phyloP scores from a whole-genome alignment of 176 grass and related monocot species.

The Alloteropsis semialata region DNA sequence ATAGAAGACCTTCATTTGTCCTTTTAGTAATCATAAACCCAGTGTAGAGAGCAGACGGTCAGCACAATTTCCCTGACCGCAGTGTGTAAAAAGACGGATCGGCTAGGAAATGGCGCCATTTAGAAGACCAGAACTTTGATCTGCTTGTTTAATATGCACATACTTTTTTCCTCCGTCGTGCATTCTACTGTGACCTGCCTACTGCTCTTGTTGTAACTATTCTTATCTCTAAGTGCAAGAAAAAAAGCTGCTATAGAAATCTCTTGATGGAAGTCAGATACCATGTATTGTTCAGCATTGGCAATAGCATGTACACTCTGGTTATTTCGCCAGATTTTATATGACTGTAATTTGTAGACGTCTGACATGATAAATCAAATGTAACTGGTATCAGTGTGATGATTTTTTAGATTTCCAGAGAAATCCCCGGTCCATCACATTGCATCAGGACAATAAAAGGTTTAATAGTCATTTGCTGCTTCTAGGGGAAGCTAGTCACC shows the following conservation, averaged over 20 bases:
- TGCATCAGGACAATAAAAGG: no score
- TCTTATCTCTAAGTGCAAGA: neutral
- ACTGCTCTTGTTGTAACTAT: neutral
- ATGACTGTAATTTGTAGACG: neutral
- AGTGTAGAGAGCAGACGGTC: slow-evolving; percentile 64
- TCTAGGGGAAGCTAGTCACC: no score
- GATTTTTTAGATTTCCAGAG: no score
- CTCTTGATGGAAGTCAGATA: neutral
- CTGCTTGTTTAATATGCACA: no score
- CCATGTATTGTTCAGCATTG: neutral
- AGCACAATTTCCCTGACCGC: slow-evolving; percentile 78
- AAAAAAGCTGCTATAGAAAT: neutral
- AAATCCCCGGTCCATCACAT: no score
- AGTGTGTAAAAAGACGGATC: slow-evolving; percentile 20
- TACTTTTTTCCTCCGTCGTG: no score
- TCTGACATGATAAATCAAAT: neutral
- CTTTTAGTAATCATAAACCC: slow-evolving; percentile 64
- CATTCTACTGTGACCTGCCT: no score
- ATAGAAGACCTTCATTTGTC: slow-evolving; percentile 73
- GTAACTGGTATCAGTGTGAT: neutral
- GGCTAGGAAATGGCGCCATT: neutral
- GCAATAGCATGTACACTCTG: neutral
- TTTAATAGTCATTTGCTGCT: no score
- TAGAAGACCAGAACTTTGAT: neutral
- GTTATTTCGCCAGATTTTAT: neutral